These are phyloP conservation scores for Asterella californica DNA, from an alignment of 225 moss, liverwort and hornwort species.

Conservation along the genomic window DNA sequence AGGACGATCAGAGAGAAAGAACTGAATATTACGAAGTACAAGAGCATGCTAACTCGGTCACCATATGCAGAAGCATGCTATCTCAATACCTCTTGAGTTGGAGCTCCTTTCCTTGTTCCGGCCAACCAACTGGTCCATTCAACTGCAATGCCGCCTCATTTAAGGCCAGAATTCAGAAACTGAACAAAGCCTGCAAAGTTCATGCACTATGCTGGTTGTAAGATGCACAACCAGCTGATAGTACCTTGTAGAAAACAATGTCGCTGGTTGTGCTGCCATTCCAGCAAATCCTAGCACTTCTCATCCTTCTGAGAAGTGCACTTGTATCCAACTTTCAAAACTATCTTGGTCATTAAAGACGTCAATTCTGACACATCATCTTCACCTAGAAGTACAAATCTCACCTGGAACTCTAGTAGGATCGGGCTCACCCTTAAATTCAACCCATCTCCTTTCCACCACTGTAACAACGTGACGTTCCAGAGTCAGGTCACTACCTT, in stretches of 20 bases:
- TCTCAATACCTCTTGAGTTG: constrained; percentile 31
- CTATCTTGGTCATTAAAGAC: too few relatives aligned
- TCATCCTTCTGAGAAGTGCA: too few relatives aligned
- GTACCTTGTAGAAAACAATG: not conserved
- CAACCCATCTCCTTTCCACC: constrained; percentile 47
- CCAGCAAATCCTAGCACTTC: not conserved
- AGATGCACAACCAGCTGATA: constrained; percentile 10
- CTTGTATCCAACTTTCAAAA: too few relatives aligned
- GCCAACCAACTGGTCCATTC: constrained; percentile 48
- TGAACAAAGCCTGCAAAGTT: constrained; percentile 17
- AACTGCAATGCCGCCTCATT: constrained; percentile 37
- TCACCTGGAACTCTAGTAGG: constrained; percentile 35
- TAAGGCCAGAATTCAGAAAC: constrained; percentile 20
- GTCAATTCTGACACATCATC: not conserved
- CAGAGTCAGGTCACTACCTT: not conserved
- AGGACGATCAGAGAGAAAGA: too few relatives aligned
- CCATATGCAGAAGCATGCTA: not conserved
- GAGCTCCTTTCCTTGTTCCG: constrained; percentile 40
- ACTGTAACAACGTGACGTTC: constrained; percentile 12
- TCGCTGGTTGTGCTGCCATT: not conserved
- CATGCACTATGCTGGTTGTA: constrained; percentile 11
- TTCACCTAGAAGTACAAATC: not conserved
- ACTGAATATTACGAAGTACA: too few relatives aligned
- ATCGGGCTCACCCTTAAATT: constrained; percentile 36
- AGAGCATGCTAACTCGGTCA: not conserved